Evolutionary conservation across 768 basidiomycete genomes (phyloP).

Genomic region (Trichaptum fuscoviolaceum): DNA sequence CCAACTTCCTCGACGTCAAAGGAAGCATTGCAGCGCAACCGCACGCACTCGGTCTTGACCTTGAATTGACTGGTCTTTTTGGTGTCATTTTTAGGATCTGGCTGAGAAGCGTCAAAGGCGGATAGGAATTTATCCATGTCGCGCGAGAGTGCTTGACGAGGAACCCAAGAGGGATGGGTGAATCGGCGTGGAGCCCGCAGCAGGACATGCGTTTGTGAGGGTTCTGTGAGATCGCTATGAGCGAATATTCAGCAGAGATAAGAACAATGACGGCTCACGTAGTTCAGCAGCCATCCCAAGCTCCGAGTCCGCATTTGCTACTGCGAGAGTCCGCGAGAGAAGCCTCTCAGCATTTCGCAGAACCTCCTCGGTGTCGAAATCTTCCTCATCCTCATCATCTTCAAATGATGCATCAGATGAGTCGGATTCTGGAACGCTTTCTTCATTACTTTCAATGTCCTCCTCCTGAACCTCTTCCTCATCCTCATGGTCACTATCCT

Average conservation of each 20-base stretch:
- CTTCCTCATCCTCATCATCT: conserved; percentile 7
- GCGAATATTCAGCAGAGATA: background rate
- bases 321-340: conserved; percentile 40
- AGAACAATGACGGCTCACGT: conserved; percentile 21
- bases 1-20: conserved; percentile 2
- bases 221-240: conserved; percentile 26
- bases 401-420: conserved; percentile 17
- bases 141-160: conserved; percentile 36
- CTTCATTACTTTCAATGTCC: conserved; percentile 12
- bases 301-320: conserved; percentile 38
- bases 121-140: conserved; percentile 32
- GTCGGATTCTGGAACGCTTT: conserved; percentile 15
- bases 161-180: conserved; percentile 41
- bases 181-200: conserved; percentile 45
- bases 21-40: conserved; percentile 25
- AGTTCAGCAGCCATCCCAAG: conserved; percentile 37
- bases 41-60: conserved; percentile 35
- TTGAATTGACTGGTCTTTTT: conserved; percentile 19
- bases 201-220: conserved; percentile 43
- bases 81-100: too few species aligned
- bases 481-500: conserved; percentile 4
- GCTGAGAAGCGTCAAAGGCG: conserved; percentile 11
- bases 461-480: too few species aligned
- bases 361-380: conserved; percentile 17
- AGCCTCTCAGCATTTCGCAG: conserved; percentile 34